These are phyloP conservation scores for Haematococcus lacustris DNA, from an alignment of 139 green algal species.

Conservation along the genomic window DNA sequence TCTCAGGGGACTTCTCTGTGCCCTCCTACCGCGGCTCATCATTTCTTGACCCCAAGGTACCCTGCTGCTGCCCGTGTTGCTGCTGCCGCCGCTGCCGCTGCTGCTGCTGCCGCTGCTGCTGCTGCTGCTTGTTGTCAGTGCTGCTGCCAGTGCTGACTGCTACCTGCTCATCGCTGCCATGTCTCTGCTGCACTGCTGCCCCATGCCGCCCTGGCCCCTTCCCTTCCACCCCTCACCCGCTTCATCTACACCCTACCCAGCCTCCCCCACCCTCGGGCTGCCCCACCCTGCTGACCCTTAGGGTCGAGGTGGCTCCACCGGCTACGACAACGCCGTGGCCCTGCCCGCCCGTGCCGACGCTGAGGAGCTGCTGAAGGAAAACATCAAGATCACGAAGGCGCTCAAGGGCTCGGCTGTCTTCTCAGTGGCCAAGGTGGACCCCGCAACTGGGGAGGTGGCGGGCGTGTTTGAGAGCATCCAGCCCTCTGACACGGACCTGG, in stretches of 20 bases:
- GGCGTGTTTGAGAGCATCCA: slow-evolving; percentile 98
- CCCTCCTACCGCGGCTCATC: slow-evolving; percentile 97
- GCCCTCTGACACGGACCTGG: slow-evolving; percentile 98
- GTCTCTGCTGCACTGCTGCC: too few species aligned
- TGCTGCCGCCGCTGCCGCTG: too few species aligned
- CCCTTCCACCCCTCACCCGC: too few species aligned
- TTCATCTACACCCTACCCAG: too few species aligned
- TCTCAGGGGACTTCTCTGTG: slow-evolving; percentile 93
- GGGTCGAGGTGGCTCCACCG: slow-evolving; percentile 88
- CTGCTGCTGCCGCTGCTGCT: too few species aligned
- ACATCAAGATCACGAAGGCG: slow-evolving; percentile 80
- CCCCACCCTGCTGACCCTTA: too few species aligned
- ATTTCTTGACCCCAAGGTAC: slow-evolving; percentile 99
- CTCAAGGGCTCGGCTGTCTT: slow-evolving; percentile 86
- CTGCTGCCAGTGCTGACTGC: too few species aligned
- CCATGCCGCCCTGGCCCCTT: too few species aligned
- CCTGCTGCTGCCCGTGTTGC: too few species aligned
- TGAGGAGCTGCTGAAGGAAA: slow-evolving; percentile 92
- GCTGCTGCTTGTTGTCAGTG: too few species aligned
- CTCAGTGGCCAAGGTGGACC: slow-evolving; percentile 89
- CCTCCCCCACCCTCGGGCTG: too few species aligned
- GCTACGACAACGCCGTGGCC: slow-evolving; percentile 94
- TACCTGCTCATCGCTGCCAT: too few species aligned
- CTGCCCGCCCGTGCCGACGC: slow-evolving; percentile 77
- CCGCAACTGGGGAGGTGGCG: slow-evolving; percentile 87